Conservation (phyloP, 2,329 filamentous ascomycete species). For the Pseudovirgaria hyperparasitica region DNA sequence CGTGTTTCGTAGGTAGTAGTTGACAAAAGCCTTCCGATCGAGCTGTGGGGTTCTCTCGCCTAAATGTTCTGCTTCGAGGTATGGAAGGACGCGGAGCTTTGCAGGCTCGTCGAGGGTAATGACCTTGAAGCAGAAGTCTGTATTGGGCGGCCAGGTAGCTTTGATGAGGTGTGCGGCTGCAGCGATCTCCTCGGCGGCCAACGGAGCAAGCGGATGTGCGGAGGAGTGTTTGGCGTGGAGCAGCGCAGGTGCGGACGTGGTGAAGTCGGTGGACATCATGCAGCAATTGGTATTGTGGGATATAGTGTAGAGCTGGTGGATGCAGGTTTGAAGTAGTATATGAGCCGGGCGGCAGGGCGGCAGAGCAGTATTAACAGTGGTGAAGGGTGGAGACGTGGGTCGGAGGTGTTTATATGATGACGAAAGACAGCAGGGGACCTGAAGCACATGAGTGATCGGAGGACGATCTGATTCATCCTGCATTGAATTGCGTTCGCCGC, state of each 20-base stretch:
- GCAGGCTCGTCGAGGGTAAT: slow-evolving; percentile 54
- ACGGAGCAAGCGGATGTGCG: slow-evolving; percentile 47
- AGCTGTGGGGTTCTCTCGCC: slow-evolving; percentile 38
- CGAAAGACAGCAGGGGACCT: neutral
- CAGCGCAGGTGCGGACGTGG: slow-evolving; percentile 12
- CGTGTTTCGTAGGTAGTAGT: slow-evolving; percentile 48
- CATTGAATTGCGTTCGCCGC: too few relatives aligned
- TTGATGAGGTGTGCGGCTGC: slow-evolving; percentile 37
- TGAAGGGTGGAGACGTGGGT: neutral
- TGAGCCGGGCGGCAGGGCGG: neutral
- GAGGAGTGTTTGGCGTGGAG: slow-evolving; percentile 12
- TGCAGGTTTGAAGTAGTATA: slow-evolving; percentile 1
- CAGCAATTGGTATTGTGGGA: slow-evolving; percentile 2
- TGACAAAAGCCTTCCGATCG: slow-evolving; percentile 41
- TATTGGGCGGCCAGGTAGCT: slow-evolving; percentile 41
- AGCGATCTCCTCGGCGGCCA: slow-evolving; percentile 45
- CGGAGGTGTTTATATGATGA: neutral
- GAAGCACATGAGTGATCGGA: too few relatives aligned
- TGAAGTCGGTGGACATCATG: slow-evolving; percentile 17
- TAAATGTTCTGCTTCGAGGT: slow-evolving; percentile 48
- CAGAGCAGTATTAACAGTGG: neutral
- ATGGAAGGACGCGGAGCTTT: slow-evolving; percentile 46
- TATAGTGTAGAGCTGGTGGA: slow-evolving; percentile 1
- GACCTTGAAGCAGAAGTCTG: slow-evolving; percentile 50
- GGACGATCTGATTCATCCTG: too few relatives aligned